Evolutionary conservation across 2,329 filamentous ascomycete genomes (phyloP), one percentile per base, ranked within the genome.

Genomic region (Aspergillus quadrilineatus): DNA sequence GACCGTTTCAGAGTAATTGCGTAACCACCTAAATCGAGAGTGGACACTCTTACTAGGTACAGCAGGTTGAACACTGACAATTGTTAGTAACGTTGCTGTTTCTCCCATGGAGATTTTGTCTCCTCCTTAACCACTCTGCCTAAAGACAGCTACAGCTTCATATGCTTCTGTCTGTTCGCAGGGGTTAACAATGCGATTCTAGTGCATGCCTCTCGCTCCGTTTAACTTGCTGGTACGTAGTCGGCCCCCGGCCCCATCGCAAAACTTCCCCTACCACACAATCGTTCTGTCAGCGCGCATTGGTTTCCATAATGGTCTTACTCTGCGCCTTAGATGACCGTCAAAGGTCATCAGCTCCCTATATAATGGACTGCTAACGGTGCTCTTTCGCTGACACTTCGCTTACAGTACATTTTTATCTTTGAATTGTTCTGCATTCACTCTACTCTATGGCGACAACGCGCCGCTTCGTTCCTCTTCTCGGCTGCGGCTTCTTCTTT

Each of bases 401-500:
- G 12, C 32, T 5, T 17, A 14, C 41, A 56, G 56, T 43, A 37
- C 42, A 54, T 37, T 39, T 42, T 36, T 57, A 57, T 51, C 39
- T 3, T 47, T 34, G 30, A 28, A 49, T 45, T 48, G 28, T 28
- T 6, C 44, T 34, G 36, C 47, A 36, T 29, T 28, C 57, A 48
- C 17, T 56, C 49, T 26, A 56, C 50, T 62, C 63, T 60, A 74
- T 74, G 71, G 63, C 69, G 67, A 64, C 64, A 61, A 63, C 65
- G 65, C 67, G 69, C 44, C 70, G 69, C 49, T 53, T 63, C 45
- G 60, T 70, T 36, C 64, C 70, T 58, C 63, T 69, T 44, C 59
- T 73, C 53, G 69, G 70, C 64, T 56, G 71, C 60, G 67, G 63
- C 62, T 68, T 69, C 59, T 68, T 69, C 60, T 28, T 67, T 43